Evolutionary conservation across 352 stramenopile species (phyloP), one percentile per base, ranked within the genome.

Genomic region (Phytophthora pistaciae): DNA sequence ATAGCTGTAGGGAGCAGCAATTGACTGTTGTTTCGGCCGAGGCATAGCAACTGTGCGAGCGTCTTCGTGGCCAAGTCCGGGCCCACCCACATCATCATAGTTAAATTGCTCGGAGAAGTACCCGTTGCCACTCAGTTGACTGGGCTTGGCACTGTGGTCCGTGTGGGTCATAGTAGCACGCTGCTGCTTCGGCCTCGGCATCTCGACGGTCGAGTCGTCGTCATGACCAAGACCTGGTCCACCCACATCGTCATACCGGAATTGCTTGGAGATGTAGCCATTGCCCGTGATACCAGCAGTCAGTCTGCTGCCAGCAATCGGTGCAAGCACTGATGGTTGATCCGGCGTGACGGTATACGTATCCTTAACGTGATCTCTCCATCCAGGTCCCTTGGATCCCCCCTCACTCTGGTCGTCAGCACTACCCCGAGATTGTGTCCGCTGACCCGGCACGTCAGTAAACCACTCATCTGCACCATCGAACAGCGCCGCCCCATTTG

Each of bases 401-500:
- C 68, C 21, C 2, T 72, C 73, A 66, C 38, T 72, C 9, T 70
- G 48, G 7, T 33, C 56, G 20, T 67, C 73, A 20, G 44, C 64
- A 57, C 36, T 73, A 46, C 61, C 44, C 40, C 36, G 52, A 46
- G 62, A 61, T 21, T 27, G 46, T 40, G 8, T 21, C 11, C 58
- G 57, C 18, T 66, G 62, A 27, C 67, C 50, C 11, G 70, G 63
- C n/a, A 71, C 66, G 64, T 94, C 84, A 0, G 64, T 77, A 75
- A 94, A 94, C 86, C 84, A 94, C 25, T 77, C 82, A 20, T 90
- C 86, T 5, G 65, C 64, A 25, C 61, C 63, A 46, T 91, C 80
- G 64, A 92, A 91, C 13, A 94, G 63, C 14, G 60, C 52, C 10
- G 60, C 21, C 11, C 27, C 49, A 1, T 40, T 72, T 25, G 25